Base-by-base conservation (phyloP, 2,329 filamentous ascomycete species). In the Amauroascus niger region DNA sequence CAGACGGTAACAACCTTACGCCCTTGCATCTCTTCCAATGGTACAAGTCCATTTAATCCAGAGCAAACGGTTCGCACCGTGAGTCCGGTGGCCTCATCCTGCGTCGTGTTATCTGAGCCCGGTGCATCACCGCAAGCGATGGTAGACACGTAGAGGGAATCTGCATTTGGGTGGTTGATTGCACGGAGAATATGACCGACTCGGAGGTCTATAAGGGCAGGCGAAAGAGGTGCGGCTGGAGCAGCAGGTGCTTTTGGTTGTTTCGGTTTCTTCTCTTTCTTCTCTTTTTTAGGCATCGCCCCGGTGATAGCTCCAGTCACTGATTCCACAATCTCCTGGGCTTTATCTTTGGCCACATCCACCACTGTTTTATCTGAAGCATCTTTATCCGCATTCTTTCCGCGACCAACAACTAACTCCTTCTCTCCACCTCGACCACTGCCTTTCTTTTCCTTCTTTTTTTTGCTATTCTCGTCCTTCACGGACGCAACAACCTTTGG, bases 391-490 rank as follows among this genome's bases (percentile, higher is more conserved):
- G 50, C 28, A 18, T 52, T 52, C 63, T 70, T 70, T 33, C 63
- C 64, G 62, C 67, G 64, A 26, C 68, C 69, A 43, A 72, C 63
- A 2, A 71, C 67, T 16, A 72, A 59, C 5, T 67, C 63, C 61
- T 68, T 69, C 57, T 63, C 55, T 58, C 57, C 32, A 47, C 39
- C 45, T 16, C 24, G 35, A 39, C 41, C 57, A 95, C 95, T 74
- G 95, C 88, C 94, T 84, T 95, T 90, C 78, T 94, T 95, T 84
- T 95, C 87, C 78, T 95, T 95, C 84, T 95, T 89, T 77, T 94
- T 95, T 84, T 95, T 96, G 46, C 86, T 83, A 79, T 96, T 90
- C 77, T 96, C 96, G 78, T 96, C 91, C 54, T 89, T 89, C 78
- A 94, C 95, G 63, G 86, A 82, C 61, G 95, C 89, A 58, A 91